Conservation (phyloP, 176 grass and related monocot genomes). For the Rhynchospora tenuis region DNA sequence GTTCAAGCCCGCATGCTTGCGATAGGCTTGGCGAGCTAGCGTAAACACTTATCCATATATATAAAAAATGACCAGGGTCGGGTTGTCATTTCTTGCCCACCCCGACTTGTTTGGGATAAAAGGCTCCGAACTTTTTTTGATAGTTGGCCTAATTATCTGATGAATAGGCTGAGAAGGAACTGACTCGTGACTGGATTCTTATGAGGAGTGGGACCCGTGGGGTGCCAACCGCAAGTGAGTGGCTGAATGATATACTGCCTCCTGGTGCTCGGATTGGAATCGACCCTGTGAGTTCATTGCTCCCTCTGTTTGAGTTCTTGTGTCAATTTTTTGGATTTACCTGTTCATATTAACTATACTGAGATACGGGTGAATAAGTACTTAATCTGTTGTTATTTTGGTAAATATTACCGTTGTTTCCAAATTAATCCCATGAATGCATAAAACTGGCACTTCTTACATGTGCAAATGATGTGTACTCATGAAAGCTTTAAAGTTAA, state of each 20-base stretch:
- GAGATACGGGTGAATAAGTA: not conserved
- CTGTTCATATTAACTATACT: not conserved
- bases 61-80: too few species aligned
- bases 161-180: constrained; percentile 75
- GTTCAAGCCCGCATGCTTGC: too few species aligned
- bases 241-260: constrained; percentile 85
- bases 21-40: too few species aligned
- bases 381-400: not conserved
- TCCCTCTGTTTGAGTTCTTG: not conserved
- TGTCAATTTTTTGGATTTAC: not conserved
- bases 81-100: too few species aligned
- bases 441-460: not conserved
- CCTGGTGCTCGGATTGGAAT: constrained; percentile 82
- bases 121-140: too few species aligned
- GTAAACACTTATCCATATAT: too few species aligned
- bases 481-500: not conserved
- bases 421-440: not conserved
- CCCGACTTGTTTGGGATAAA: too few species aligned
- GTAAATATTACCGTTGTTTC: not conserved
- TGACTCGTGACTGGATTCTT: constrained; percentile 64
- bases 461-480: not conserved
- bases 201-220: constrained; percentile 86
- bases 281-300: constrained; percentile 69
- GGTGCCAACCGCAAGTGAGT: constrained; percentile 75
- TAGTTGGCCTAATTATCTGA: not conserved